These are phyloP conservation scores for Purshia tridentata DNA, from an alignment of 306 rosid genomes.

Conservation along the genomic window DNA sequence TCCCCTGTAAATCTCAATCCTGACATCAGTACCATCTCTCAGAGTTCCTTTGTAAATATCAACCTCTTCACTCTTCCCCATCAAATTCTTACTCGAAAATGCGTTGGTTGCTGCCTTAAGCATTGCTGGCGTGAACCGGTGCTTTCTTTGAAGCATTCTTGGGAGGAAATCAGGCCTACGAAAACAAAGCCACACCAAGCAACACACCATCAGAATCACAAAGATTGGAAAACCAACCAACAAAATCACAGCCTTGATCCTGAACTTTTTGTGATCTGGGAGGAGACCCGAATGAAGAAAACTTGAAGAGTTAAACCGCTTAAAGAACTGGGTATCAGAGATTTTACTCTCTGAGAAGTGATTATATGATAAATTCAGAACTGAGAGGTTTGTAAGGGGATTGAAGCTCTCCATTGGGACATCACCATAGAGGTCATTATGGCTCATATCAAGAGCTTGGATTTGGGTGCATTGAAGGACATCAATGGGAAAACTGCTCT, in stretches of 20 bases:
- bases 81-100: constrained; percentile 43
- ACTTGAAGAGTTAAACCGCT: constrained; percentile 48
- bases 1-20: constrained; percentile 57
- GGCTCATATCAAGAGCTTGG: constrained; percentile 58
- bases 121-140: constrained; percentile 47
- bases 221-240: constrained; percentile 56
- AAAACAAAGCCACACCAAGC: constrained; percentile 54
- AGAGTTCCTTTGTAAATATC: constrained; percentile 55
- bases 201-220: constrained; percentile 49
- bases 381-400: constrained; percentile 48
- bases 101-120: constrained; percentile 58
- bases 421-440: constrained; percentile 53
- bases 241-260: constrained; percentile 40
- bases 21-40: constrained; percentile 56
- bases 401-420: constrained; percentile 53
- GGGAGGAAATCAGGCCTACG: constrained; percentile 67
- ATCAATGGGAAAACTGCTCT: constrained; percentile 54
- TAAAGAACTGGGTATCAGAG: constrained; percentile 46
- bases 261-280: constrained; percentile 35
- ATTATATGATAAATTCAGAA: constrained; percentile 57
- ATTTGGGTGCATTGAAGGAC: constrained; percentile 59
- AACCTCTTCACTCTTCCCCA: constrained; percentile 53
- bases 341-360: constrained; percentile 49
- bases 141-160: constrained; percentile 32
- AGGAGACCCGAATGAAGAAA: constrained; percentile 64